These are phyloP conservation scores for Fraxinus cuspidata DNA, from an alignment of 257 asterid genomes.

Conservation along the genomic window DNA sequence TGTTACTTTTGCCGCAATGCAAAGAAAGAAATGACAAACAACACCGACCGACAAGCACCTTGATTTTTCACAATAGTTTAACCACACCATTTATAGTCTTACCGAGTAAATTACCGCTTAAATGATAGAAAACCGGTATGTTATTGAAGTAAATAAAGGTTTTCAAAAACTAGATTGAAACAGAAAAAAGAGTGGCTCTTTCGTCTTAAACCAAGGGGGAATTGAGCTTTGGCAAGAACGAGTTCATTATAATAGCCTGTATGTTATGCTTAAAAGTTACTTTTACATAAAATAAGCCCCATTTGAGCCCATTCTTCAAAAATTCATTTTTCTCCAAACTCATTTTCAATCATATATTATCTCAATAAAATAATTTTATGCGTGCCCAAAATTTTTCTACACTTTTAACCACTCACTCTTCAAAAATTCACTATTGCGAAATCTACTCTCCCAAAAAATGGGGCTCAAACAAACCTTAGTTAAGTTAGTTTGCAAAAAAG, in stretches of 20 bases:
- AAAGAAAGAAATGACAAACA: not conserved
- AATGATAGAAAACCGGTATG: not conserved
- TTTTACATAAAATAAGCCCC: not conserved
- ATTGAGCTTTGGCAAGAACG: not conserved
- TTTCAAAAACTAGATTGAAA: not conserved
- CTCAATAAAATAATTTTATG: too few species aligned
- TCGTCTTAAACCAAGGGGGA: not conserved
- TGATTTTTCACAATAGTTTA: not conserved
- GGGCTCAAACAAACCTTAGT: not conserved
- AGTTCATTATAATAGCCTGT: not conserved
- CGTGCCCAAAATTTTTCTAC: too few species aligned
- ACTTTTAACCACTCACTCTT: too few species aligned
- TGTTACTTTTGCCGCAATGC: not conserved
- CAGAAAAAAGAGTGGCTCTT: not conserved
- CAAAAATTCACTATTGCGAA: too few species aligned
- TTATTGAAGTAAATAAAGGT: not conserved
- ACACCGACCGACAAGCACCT: not conserved
- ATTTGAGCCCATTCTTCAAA: too few species aligned
- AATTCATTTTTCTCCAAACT: too few species aligned
- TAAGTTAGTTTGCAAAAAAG: conserved; percentile 2
- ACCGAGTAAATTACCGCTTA: not conserved
- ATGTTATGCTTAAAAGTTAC: not conserved
- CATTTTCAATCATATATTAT: too few species aligned
- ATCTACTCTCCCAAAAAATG: too few species aligned
- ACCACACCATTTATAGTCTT: not conserved